Base-by-base conservation (phyloP, 768 basidiomycete species). In the Rickenella mellea region DNA sequence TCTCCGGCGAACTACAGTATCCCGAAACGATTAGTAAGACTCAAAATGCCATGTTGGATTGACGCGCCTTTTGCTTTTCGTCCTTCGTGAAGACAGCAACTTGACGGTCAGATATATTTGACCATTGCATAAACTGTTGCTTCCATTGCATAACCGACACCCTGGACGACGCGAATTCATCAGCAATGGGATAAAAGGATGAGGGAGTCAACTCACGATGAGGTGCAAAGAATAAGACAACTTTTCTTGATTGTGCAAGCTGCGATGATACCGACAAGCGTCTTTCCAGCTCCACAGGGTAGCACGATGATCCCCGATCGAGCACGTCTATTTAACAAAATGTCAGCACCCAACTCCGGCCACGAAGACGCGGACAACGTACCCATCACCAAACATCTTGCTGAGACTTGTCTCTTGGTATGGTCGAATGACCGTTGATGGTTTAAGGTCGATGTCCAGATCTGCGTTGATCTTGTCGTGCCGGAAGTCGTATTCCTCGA, bases 351-450 rank as follows among this genome's bases (percentile, higher is more conserved):
- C 29, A 35, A 24, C 47, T 37, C 37, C 41, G 39, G 17, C 38
- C 31, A 33, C 35, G 37, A 45, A 41, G 4, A 47, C 29, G 26
- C 19, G 26, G 25, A 15, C 26, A 17, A 49, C 73, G 41, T 61
- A 91, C 88, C 92, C 96, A 60, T 99, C 98, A 41, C 96, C 94
- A 62, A 99, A 99, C 96, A 99, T 99, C 66, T 99, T 99, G 51
- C 90, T 92, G 31, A 99, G 67, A 57, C 88, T 92, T 41, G 96
- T 99, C 65, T 98, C 94, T 62, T 99, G 96, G 63, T 99, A 99
- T 11, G 96, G 91, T 42, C 96, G 76, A 57, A 99, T 96, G 47
- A 94, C 85, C 2, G 96, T 98, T 27, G 91, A 86, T 2, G 96
- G 96, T 60, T 99, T 99, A 41, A 99, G 76, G 61, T 99, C 96